Percentiles rank a stretch among this genome's conserved stretches.
These are phyloP conservation scores for Lachnellula arida DNA, from an alignment of 2,329 filamentous ascomycete species.

Conservation along the genomic window DNA sequence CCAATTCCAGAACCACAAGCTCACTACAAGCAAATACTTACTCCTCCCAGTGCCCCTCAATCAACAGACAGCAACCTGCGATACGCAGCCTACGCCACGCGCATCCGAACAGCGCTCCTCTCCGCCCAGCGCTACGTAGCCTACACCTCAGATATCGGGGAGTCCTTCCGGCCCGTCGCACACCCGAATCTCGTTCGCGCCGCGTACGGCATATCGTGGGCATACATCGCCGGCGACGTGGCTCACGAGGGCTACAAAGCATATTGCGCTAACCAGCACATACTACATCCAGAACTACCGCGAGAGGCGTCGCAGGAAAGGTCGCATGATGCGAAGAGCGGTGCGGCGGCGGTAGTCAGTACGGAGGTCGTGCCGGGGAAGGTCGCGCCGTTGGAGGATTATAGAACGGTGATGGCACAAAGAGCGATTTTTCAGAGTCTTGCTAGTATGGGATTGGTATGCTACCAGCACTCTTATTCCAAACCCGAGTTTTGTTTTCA, in stretches of 20 bases:
- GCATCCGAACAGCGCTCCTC: conserved; percentile 79
- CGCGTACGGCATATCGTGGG: conserved; percentile 90
- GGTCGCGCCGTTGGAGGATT: conserved; percentile 79
- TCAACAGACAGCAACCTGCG: conserved; percentile 81
- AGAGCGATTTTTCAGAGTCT: conserved; percentile 84
- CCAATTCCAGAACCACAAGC: neutral
- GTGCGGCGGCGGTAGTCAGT: conserved; percentile 8
- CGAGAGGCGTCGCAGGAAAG: conserved; percentile 26
- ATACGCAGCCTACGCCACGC: conserved; percentile 87
- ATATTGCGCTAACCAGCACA: conserved; percentile 78
- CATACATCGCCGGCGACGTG: conserved; percentile 88
- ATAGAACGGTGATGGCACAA: conserved; percentile 84
- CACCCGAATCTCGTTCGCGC: conserved; percentile 76
- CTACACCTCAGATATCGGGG: conserved; percentile 94
- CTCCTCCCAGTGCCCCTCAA: conserved; percentile 55
- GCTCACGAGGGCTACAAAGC: conserved; percentile 92
- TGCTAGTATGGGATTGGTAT: conserved; percentile 85
- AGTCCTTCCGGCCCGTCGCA: conserved; percentile 89
- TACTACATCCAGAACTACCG: conserved; percentile 62
- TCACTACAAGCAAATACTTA: conserved; percentile 9
- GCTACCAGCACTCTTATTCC: conserved; percentile 60
- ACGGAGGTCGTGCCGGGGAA: conserved; percentile 34
- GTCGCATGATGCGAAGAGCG: conserved; percentile 30
- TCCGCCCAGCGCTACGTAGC: conserved; percentile 94
- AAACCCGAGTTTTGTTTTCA: conserved; percentile 14